phyloP scores from a whole-genome alignment of 306 rosid species.

The Alnus rubra region DNA sequence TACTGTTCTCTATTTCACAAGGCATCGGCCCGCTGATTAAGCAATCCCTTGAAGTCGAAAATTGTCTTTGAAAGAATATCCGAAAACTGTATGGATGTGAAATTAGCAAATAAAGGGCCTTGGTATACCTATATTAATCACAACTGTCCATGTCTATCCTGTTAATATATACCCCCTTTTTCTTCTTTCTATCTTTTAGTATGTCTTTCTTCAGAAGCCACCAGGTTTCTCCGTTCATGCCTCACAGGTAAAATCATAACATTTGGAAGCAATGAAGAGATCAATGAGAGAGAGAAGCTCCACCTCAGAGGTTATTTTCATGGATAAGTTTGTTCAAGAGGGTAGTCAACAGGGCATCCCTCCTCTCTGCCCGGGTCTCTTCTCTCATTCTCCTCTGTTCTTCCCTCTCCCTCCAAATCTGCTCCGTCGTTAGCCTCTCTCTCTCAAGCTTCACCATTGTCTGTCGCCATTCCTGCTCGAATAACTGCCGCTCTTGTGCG shows the following conservation, averaged over 20 bases:
- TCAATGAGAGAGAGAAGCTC: conserved; percentile 22
- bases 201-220: conserved; percentile 25
- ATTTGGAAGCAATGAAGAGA: conserved; percentile 30
- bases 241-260: conserved; percentile 30
- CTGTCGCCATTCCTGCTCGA: conserved; percentile 85
- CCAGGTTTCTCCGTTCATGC: conserved; percentile 17
- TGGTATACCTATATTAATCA: conserved; percentile 22
- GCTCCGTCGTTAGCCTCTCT: conserved; percentile 74
- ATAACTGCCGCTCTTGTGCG: conserved; percentile 54
- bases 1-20: too few species aligned
- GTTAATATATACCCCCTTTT: conserved; percentile 15
- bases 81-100: conserved; percentile 10
- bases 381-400: conserved; percentile 81
- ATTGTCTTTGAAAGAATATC: conserved; percentile 11
- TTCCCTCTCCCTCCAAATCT: conserved; percentile 89
- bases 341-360: conserved; percentile 73
- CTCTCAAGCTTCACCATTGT: conserved; percentile 74
- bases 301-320: conserved; percentile 41
- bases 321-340: conserved; percentile 69
- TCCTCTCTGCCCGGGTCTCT: conserved; percentile 74
- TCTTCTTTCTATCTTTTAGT: conserved; percentile 9
- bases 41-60: too few species aligned
- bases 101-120: conserved; percentile 1
- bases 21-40: too few species aligned
- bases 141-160: conserved; percentile 24